Base-by-base conservation (phyloP, 129 eudicot genomes). In the Oenanthe sinensis region DNA sequence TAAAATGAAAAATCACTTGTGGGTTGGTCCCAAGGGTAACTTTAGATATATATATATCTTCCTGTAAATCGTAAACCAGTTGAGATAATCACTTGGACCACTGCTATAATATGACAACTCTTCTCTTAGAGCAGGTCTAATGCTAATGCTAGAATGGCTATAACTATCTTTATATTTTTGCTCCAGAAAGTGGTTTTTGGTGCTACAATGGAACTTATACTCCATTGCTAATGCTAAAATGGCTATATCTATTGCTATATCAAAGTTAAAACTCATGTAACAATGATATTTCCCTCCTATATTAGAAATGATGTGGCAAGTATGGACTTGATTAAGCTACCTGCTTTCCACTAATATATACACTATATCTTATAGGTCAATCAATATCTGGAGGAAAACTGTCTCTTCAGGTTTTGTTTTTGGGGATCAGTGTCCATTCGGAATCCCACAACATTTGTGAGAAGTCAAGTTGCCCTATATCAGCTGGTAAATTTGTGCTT, bases 381-480 rank as follows among this genome's bases (percentile, higher is more conserved):
- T 9, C 52, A 30, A 37, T 85, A 75, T 65, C 80, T 17, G 85
- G 87, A 54, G 87, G 87, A 67, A 65, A 78, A 16, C 39, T 81
- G 55, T 19, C n/a, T 72, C 80, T 85, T 49, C 75, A 85, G 22
- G 87, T 85, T 74, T 14, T 72, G 14, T 78, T 76, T 19, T 85
- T 81, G 16, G 82, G 85, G 43, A 22, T 85, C 24, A 72, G 37
- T 16, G 87, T 85, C 78, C 87, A 85, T 77, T 22, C 67, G 37
- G 85, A 85, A 82, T 52, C 80, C 39, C 81, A 81, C 40, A 71
- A 85, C 60, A 76, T 85, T 33, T 85, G 88, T n/a, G 82, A 85
- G 71, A 71, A 85, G 82, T 75, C 88, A 47, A n/a, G 80, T 20
- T 85, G 88, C 77, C 88, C 88, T 26, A 36, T 85, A 30, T 76